phyloP scores from a whole-genome alignment of 2,329 filamentous ascomycete genomes.

The Rasamsonia emersonii region DNA sequence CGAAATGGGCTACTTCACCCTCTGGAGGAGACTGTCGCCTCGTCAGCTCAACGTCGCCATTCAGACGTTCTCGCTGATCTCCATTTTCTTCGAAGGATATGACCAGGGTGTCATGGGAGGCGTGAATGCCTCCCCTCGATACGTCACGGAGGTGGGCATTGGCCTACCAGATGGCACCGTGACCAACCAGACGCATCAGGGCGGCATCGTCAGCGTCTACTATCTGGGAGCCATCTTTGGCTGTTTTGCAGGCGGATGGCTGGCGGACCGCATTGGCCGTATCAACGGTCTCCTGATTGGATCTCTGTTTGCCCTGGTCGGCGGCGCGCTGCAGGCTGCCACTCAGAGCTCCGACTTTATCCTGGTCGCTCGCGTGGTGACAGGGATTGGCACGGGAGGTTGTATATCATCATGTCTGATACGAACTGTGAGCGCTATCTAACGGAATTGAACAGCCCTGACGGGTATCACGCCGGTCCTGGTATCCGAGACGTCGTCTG shows the following conservation, averaged over 20 bases:
- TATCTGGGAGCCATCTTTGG: conserved; percentile 45
- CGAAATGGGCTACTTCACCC: conserved; percentile 33
- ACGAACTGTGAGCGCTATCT: conserved; percentile 3
- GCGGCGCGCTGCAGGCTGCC: conserved; percentile 41
- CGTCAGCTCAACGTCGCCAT: conserved; percentile 34
- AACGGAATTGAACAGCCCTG: conserved; percentile 21
- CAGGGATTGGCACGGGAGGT: conserved; percentile 45
- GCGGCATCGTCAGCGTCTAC: conserved; percentile 46
- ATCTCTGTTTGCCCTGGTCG: conserved; percentile 40
- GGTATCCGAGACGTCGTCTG: conserved; percentile 41
- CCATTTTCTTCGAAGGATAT: conserved; percentile 39
- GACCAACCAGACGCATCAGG: conserved; percentile 42
- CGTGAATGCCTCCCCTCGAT: conserved; percentile 36
- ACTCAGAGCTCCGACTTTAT: conserved; percentile 41
- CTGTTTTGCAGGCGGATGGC: conserved; percentile 42
- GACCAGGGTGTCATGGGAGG: conserved; percentile 49
- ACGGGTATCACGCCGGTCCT: conserved; percentile 44
- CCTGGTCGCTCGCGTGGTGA: conserved; percentile 42
- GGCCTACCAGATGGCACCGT: conserved; percentile 38
- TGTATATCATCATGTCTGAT: conserved; percentile 11
- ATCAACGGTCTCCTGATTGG: conserved; percentile 44
- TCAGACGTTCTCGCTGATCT: conserved; percentile 23
- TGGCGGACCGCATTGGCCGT: conserved; percentile 47
- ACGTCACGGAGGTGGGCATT: conserved; percentile 35
- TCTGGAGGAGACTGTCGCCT: conserved; percentile 37